Evolutionary conservation across 2,329 filamentous ascomycete species (phyloP).

Genomic region (Paecilomyces dactylethromorphus): DNA sequence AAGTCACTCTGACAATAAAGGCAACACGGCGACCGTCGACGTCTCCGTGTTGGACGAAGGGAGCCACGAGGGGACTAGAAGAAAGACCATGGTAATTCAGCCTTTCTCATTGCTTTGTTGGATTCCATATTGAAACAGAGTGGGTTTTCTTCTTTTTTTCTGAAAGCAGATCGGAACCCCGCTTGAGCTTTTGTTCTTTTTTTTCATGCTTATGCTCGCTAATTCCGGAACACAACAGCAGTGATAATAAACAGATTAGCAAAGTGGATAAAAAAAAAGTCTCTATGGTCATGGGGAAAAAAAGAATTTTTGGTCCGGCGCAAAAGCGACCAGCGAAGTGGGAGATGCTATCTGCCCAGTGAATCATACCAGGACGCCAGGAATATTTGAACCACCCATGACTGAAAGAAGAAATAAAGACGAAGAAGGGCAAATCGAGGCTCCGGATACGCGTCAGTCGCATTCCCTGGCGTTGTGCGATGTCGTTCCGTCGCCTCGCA

Average conservation of each 20-base stretch:
- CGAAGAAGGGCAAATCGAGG: slow-evolving; percentile 13
- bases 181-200: slow-evolving; percentile 15
- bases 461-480: slow-evolving; percentile 14
- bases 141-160: not conserved
- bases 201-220: slow-evolving; percentile 23
- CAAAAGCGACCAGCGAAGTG: slow-evolving; percentile 21
- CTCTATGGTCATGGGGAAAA: slow-evolving; percentile 28
- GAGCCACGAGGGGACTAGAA: not conserved
- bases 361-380: slow-evolving; percentile 30
- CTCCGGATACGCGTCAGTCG: slow-evolving; percentile 15
- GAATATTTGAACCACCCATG: slow-evolving; percentile 24
- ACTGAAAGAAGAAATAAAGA: slow-evolving; percentile 4
- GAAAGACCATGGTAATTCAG: not conserved
- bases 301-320: slow-evolving; percentile 21
- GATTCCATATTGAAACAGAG: not conserved
- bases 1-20: not conserved
- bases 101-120: not conserved
- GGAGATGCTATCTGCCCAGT: slow-evolving; percentile 18
- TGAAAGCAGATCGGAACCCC: slow-evolving; percentile 5
- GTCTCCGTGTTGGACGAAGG: not conserved
- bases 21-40: not conserved
- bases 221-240: slow-evolving; percentile 15
- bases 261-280: slow-evolving; percentile 10
- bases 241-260: slow-evolving; percentile 3
- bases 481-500: slow-evolving; percentile 15